phyloP scores from a whole-genome alignment of 345 rosid genomes.

The Barbarea vulgaris region DNA sequence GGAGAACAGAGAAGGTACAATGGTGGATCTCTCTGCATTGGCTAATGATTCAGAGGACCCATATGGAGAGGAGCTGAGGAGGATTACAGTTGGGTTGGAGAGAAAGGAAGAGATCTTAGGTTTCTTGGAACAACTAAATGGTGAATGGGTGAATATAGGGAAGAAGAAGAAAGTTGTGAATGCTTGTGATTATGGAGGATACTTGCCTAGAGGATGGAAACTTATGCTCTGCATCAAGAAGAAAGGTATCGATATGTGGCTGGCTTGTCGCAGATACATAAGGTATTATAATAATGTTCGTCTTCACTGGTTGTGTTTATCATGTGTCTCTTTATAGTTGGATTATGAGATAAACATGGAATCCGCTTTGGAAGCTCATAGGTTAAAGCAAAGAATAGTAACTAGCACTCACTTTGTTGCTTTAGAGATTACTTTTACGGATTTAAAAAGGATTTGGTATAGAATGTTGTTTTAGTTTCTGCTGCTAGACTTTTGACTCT shows the following conservation, averaged over 20 bases:
- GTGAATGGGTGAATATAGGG: slow-evolving; percentile 66
- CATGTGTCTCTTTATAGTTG: slow-evolving; percentile 11
- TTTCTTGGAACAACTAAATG: slow-evolving; percentile 57
- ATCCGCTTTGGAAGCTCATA: neutral
- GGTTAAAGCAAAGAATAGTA: slow-evolving; percentile 10
- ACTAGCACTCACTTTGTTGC: neutral
- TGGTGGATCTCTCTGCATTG: slow-evolving; percentile 44
- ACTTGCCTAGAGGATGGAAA: slow-evolving; percentile 70
- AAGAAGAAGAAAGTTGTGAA: slow-evolving; percentile 67
- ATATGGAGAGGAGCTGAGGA: slow-evolving; percentile 59
- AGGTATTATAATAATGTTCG: slow-evolving; percentile 55
- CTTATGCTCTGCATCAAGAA: slow-evolving; percentile 61
- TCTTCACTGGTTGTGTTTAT: slow-evolving; percentile 15
- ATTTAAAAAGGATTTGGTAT: neutral
- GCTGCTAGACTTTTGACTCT: neutral
- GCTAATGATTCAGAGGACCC: slow-evolving; percentile 45
- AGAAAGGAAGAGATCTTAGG: slow-evolving; percentile 53
- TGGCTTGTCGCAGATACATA: slow-evolving; percentile 63
- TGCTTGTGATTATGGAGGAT: slow-evolving; percentile 56
- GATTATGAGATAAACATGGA: slow-evolving; percentile 4
- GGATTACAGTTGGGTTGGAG: slow-evolving; percentile 52
- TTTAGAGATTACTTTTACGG: neutral
- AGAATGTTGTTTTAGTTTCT: slow-evolving; percentile 11
- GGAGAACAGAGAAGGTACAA: slow-evolving; percentile 43
- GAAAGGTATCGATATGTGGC: slow-evolving; percentile 49